Evolutionary conservation across 495 filamentous ascomycete genomes (phyloP).

Genomic region (Podospora bellae-mahoneyi): DNA sequence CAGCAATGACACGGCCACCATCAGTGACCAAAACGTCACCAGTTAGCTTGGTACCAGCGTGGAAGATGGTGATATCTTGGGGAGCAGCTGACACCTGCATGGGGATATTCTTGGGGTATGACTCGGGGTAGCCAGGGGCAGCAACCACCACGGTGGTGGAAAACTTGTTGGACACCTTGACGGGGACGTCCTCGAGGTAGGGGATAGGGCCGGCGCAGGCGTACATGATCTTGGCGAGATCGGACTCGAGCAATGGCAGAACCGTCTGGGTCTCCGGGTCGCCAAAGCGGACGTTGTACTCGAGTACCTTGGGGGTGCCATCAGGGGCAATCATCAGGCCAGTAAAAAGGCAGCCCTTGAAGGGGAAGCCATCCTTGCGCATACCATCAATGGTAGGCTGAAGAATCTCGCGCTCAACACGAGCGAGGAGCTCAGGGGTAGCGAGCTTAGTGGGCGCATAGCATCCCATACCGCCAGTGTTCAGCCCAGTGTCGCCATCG

Average conservation of each 20-base stretch:
- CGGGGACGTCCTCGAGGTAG: constrained; percentile 64
- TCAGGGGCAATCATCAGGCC: constrained; percentile 90
- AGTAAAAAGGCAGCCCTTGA: constrained; percentile 87
- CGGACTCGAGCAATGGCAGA: constrained; percentile 79
- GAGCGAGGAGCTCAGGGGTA: constrained; percentile 65
- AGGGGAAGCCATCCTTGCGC: constrained; percentile 73
- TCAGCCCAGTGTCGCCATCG: constrained; percentile 87
- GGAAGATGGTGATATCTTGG: constrained; percentile 71
- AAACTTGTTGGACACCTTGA: constrained; percentile 65
- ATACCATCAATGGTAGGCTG: constrained; percentile 89
- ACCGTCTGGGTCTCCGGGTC: constrained; percentile 96
- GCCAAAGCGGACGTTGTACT: constrained; percentile 96
- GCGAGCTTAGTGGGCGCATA: constrained; percentile 89
- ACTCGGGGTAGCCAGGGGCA: constrained; percentile 89
- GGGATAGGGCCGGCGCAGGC: constrained; percentile 74
- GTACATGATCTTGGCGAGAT: constrained; percentile 86
- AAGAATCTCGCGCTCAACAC: constrained; percentile 77
- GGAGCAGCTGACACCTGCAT: constrained; percentile 54
- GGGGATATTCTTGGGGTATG: constrained; percentile 75
- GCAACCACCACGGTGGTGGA: constrained; percentile 91
- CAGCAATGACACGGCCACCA: constrained; percentile 89
- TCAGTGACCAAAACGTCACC: constrained; percentile 64
- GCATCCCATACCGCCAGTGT: constrained; percentile 97
- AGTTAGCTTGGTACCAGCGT: constrained; percentile 76
- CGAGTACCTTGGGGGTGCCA: constrained; percentile 77